Percentiles rank a stretch among this genome's conserved stretches.
Evolutionary conservation across 139 green algal species (phyloP).

Genomic region (Coelastrella sp.): DNA sequence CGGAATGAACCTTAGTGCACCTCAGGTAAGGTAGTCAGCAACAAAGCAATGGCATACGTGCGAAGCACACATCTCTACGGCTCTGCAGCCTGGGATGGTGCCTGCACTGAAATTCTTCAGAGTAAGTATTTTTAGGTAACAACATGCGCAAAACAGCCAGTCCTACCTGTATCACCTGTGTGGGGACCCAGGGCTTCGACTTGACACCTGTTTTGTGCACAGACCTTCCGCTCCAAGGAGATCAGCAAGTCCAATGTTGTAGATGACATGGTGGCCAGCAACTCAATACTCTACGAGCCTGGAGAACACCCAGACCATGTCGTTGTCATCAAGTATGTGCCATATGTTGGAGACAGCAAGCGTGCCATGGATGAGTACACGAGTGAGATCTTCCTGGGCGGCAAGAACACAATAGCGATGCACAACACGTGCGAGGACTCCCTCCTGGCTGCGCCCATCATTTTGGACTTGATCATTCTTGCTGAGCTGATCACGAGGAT

Average conservation of each 20-base stretch:
- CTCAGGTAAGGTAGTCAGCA: constrained; percentile 41
- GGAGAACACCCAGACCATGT: constrained; percentile 98
- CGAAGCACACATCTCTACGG: background rate
- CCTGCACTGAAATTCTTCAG: no score
- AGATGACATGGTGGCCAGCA: constrained; percentile 98
- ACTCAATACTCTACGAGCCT: constrained; percentile 92
- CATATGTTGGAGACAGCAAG: constrained; percentile 98
- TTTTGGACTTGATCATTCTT: constrained; percentile 98
- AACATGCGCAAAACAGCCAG: no score
- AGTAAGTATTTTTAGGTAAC: no score
- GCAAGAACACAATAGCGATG: constrained; percentile 98
- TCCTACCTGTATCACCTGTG: no score
- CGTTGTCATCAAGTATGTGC: constrained; percentile 99
- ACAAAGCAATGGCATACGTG: background rate
- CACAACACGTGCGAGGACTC: constrained; percentile 99
- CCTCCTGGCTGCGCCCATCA: constrained; percentile 97
- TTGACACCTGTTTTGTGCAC: background rate
- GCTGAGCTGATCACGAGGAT: constrained; percentile 95
- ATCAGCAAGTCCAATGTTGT: constrained; percentile 99
- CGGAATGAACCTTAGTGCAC: constrained; percentile 96
- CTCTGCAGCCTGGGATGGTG: no score
- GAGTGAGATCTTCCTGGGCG: constrained; percentile 90
- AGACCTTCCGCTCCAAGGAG: constrained; percentile 91
- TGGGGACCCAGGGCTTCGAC: background rate
- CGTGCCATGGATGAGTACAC: constrained; percentile 99